Percentiles rank a stretch among this genome's conserved stretches.
Evolutionary conservation across 352 stramenopile genomes (phyloP).

Genomic region (Globisporangium cylindrosporum): DNA sequence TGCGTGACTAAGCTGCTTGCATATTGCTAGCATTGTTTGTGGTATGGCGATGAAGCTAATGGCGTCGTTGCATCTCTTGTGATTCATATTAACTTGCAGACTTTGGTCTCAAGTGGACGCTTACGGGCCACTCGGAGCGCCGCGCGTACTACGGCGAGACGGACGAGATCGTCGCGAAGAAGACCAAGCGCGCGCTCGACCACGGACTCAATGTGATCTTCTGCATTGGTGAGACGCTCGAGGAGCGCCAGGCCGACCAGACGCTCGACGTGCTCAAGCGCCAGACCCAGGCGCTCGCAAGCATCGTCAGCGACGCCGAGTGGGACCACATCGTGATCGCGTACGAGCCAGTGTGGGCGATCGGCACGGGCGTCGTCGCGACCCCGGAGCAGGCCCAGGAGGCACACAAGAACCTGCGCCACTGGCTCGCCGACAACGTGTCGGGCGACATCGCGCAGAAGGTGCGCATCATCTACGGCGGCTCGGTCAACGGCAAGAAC

Average conservation of each 20-base stretch:
- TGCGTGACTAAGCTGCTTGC: neutral
- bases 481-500: conserved; percentile 92
- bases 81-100: conserved; percentile 22
- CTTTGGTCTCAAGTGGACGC: conserved; percentile 71
- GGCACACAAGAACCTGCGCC: conserved; percentile 82
- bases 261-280: conserved; percentile 92
- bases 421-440: conserved; percentile 50
- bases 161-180: conserved; percentile 92
- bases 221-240: conserved; percentile 96
- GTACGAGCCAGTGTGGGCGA: conserved; percentile 98
- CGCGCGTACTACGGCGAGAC: conserved; percentile 90
- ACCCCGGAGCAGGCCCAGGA: conserved; percentile 94
- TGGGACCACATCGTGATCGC: conserved; percentile 91
- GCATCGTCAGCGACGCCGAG: conserved; percentile 80
- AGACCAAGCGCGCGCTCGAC: conserved; percentile 90
- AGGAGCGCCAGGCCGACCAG: conserved; percentile 85
- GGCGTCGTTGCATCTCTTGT: neutral
- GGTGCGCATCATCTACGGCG: conserved; percentile 90
- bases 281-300: conserved; percentile 93
- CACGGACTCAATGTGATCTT: conserved; percentile 93
- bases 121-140: conserved; percentile 93
- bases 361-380: conserved; percentile 96
- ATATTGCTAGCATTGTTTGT: neutral
- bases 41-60: neutral
- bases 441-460: conserved; percentile 49